Conservation (phyloP, 208 protist genomes). For the Leishmania lainsoni region DNA sequence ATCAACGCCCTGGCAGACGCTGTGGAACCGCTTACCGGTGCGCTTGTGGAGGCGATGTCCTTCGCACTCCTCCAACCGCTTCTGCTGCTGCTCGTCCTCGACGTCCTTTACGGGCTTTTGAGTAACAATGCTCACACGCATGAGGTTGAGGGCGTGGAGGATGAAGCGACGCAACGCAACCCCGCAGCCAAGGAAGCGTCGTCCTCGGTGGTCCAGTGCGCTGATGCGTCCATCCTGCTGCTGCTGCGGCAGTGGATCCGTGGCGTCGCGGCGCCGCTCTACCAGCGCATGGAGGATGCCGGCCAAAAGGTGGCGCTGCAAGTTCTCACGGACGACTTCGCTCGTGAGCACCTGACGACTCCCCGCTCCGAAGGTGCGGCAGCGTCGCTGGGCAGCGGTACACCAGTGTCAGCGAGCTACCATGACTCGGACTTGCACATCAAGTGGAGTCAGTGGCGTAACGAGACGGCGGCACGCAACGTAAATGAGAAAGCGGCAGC, state of each 20-base stretch:
- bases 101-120: constrained; percentile 27
- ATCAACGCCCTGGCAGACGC: constrained; percentile 42
- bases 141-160: neutral
- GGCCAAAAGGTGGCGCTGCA: neutral
- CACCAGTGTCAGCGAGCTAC: neutral
- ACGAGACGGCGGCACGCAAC: neutral
- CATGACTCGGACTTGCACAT: constrained; percentile 1
- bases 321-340: constrained; percentile 11
- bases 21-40: constrained; percentile 35
- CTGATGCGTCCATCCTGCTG: constrained; percentile 3
- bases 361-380: neutral
- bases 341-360: constrained; percentile 3
- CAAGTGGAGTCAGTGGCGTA: constrained; percentile 17
- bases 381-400: neutral
- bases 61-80: constrained; percentile 32
- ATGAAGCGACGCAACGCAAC: neutral
- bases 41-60: constrained; percentile 21
- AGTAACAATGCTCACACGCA: neutral
- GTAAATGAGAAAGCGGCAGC: neutral
- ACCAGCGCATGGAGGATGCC: neutral
- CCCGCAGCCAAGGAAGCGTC: neutral
- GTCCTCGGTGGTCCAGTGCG: neutral
- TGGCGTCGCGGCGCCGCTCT: constrained; percentile 11
- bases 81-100: constrained; percentile 52
- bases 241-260: constrained; percentile 26